Conservation (phyloP, 192 early-diverging fungal species). For the Linnemannia elongata region DNA sequence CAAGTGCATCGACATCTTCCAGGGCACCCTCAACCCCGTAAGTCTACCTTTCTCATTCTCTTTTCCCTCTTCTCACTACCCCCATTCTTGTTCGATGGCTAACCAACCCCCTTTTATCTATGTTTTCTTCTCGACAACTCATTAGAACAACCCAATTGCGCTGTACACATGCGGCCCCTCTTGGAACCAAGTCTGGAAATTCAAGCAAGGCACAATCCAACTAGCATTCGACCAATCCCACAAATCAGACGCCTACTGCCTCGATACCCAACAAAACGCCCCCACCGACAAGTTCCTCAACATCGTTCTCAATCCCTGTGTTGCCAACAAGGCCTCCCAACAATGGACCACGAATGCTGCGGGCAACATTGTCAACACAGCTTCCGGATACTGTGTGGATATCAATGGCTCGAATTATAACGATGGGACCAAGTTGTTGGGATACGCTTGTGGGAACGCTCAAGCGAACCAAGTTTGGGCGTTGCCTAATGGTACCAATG, state of each 20-base stretch:
- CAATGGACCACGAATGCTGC: constrained; percentile 20
- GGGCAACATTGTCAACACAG: constrained; percentile 15
- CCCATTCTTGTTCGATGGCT: not conserved
- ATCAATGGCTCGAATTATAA: constrained; percentile 4
- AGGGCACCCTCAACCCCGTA: constrained; percentile 26
- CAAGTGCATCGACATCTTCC: constrained; percentile 36
- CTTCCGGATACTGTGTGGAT: constrained; percentile 4
- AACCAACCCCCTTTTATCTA: not conserved
- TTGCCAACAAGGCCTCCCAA: not conserved
- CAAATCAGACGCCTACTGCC: constrained; percentile 9
- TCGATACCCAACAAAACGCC: constrained; percentile 10
- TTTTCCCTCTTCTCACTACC: not conserved
- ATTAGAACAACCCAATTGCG: constrained; percentile 15
- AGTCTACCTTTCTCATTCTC: not conserved
- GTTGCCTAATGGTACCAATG: constrained; percentile 12
- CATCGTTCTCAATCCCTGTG: constrained; percentile 16
- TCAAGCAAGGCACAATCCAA: constrained; percentile 23
- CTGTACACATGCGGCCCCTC: constrained; percentile 6
- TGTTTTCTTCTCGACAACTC: not conserved
- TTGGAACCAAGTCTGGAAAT: constrained; percentile 35
- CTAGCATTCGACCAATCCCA: constrained; percentile 14
- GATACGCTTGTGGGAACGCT: constrained; percentile 13
- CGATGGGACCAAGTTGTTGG: constrained; percentile 5
- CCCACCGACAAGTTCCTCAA: not conserved
- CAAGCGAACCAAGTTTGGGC: constrained; percentile 20